Conservation (phyloP, 1,284 basidiomycete species). For the Caloboletus firmus region DNA sequence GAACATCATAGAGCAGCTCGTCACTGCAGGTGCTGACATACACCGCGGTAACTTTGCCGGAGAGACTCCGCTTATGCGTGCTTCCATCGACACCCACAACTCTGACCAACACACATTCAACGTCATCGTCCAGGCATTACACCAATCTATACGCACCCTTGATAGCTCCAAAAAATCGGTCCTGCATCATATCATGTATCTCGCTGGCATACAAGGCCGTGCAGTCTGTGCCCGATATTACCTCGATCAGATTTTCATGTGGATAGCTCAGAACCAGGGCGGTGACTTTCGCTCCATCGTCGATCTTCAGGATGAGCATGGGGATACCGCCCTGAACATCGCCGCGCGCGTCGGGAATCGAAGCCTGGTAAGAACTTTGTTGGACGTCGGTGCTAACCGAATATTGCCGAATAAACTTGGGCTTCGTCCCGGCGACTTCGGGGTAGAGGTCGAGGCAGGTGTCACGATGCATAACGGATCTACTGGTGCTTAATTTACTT, state of each 20-base stretch:
- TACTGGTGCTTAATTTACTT: background rate
- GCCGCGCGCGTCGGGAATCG: constrained; percentile 93
- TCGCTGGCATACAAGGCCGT: constrained; percentile 89
- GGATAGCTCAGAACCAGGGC: constrained; percentile 71
- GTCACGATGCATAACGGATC: background rate
- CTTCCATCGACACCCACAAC: constrained; percentile 87
- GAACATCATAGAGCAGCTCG: constrained; percentile 65
- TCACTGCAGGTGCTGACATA: constrained; percentile 77
- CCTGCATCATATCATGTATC: constrained; percentile 91
- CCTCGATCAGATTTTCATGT: constrained; percentile 86
- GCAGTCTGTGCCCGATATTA: constrained; percentile 87
- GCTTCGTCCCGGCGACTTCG: constrained; percentile 90
- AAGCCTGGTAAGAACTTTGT: constrained; percentile 80
- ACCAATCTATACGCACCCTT: constrained; percentile 80
- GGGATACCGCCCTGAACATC: constrained; percentile 95
- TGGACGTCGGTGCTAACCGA: constrained; percentile 94
- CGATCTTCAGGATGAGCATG: constrained; percentile 93
- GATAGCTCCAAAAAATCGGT: constrained; percentile 90
- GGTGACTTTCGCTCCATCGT: constrained; percentile 80
- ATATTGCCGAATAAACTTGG: constrained; percentile 93
- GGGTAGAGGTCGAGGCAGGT: constrained; percentile 84
- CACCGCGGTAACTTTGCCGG: constrained; percentile 91
- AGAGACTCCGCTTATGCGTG: constrained; percentile 92
- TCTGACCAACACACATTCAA: constrained; percentile 80
- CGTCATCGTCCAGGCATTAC: constrained; percentile 62